These are phyloP conservation scores for Pulveroboletus sp. DNA, from an alignment of 768 basidiomycete species.

Conservation along the genomic window DNA sequence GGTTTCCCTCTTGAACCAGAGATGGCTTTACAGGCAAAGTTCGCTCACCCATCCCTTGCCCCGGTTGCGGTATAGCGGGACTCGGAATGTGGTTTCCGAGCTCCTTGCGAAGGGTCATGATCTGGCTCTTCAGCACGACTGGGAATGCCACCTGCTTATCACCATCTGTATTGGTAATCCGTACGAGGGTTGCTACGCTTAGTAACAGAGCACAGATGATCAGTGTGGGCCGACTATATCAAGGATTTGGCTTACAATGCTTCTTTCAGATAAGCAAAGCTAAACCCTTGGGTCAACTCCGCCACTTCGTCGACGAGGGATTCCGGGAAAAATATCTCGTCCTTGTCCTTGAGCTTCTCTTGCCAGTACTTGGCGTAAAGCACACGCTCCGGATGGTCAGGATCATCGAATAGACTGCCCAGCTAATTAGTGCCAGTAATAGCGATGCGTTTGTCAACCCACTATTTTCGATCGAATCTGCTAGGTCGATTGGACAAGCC, in stretches of 20 bases:
- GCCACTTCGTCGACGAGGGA: conserved; percentile 59
- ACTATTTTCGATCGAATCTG: conserved; percentile 87
- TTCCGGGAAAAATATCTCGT: conserved; percentile 66
- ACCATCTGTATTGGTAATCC: conserved; percentile 51
- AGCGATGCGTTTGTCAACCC: conserved; percentile 26
- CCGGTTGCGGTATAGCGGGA: neutral
- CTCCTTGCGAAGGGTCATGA: conserved; percentile 62
- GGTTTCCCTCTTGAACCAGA: neutral
- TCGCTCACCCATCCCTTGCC: neutral
- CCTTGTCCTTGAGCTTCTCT: conserved; percentile 62
- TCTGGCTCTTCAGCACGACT: conserved; percentile 51
- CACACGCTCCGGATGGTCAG: conserved; percentile 57
- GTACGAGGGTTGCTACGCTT: conserved; percentile 75
- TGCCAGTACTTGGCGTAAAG: conserved; percentile 82
- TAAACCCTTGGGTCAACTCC: conserved; percentile 61
- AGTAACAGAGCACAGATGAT: neutral
- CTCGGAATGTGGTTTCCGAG: conserved; percentile 51
- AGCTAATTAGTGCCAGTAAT: neutral
- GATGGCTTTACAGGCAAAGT: neutral
- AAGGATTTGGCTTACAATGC: conserved; percentile 60
- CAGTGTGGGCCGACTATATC: neutral
- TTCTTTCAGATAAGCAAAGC: conserved; percentile 88
- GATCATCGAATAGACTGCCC: conserved; percentile 70
- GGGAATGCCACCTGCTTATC: conserved; percentile 51
- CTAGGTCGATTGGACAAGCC: conserved; percentile 76